These are phyloP conservation scores for Agastache rugosa DNA, from an alignment of 257 asterid genomes.

Conservation along the genomic window DNA sequence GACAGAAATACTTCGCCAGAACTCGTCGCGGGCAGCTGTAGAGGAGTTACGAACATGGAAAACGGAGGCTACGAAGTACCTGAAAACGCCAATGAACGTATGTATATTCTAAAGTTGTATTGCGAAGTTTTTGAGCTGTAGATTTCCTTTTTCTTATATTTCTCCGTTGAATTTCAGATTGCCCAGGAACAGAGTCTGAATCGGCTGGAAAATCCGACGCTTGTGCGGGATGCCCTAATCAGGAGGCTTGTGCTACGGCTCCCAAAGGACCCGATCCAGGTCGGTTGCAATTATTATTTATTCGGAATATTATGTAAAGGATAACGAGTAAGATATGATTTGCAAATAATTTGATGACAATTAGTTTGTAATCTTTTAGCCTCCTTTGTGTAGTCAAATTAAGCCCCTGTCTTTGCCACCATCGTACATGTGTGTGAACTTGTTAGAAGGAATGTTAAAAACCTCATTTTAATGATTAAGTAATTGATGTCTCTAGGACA, in stretches of 20 bases:
- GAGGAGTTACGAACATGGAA: conserved; percentile 25
- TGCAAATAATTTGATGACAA: background rate
- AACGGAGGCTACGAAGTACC: conserved; percentile 52
- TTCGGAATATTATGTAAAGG: background rate
- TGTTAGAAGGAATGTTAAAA: background rate
- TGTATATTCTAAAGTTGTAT: conserved; percentile 22
- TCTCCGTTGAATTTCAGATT: conserved; percentile 53
- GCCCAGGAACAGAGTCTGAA: conserved; percentile 90
- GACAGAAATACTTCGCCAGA: background rate
- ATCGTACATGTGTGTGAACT: background rate
- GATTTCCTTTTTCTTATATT: background rate
- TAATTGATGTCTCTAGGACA: background rate
- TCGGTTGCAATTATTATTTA: conserved; percentile 16
- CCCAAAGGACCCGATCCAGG: conserved; percentile 99
- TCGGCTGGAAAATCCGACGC: conserved; percentile 84
- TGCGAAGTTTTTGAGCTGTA: background rate
- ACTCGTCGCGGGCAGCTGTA: background rate
- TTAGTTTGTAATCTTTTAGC: background rate
- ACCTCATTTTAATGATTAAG: background rate
- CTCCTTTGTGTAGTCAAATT: conserved; percentile 21
- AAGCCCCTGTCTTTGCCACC: background rate
- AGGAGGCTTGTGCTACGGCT: conserved; percentile 91
- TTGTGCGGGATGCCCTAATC: conserved; percentile 90
- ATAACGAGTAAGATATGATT: background rate
- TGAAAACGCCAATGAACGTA: conserved; percentile 72